These are phyloP conservation scores for Aeminium ludgeri DNA, from an alignment of 495 filamentous ascomycete genomes.

Conservation along the genomic window DNA sequence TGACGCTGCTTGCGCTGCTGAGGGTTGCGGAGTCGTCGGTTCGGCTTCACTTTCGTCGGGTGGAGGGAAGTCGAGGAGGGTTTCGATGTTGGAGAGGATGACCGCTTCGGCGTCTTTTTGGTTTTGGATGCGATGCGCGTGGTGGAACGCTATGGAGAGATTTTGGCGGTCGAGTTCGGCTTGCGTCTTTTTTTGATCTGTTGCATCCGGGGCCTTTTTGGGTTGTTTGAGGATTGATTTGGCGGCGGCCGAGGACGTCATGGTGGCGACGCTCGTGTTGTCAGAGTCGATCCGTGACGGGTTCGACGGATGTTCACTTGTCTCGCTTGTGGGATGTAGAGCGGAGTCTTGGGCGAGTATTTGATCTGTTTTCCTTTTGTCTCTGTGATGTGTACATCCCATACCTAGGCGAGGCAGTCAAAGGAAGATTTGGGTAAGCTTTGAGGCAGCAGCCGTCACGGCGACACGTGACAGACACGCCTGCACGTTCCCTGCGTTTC, in stretches of 20 bases:
- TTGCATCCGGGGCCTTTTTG: slow-evolving; percentile 24
- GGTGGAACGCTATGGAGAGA: slow-evolving; percentile 51
- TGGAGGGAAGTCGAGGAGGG: slow-evolving; percentile 43
- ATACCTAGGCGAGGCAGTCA: too few relatives aligned
- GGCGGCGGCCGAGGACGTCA: slow-evolving; percentile 5
- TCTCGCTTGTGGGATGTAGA: too few relatives aligned
- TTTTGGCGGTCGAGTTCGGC: slow-evolving; percentile 32
- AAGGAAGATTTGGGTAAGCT: too few relatives aligned
- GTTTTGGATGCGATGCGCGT: slow-evolving; percentile 62
- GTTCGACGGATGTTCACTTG: too few relatives aligned
- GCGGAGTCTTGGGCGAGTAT: too few relatives aligned
- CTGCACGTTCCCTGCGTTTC: too few relatives aligned
- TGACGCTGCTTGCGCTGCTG: slow-evolving; percentile 42
- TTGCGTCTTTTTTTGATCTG: slow-evolving; percentile 5
- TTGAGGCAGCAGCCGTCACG: too few relatives aligned
- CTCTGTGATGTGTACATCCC: background rate
- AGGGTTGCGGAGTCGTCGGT: slow-evolving; percentile 32
- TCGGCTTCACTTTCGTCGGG: too few relatives aligned
- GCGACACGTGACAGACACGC: too few relatives aligned
- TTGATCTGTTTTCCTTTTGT: background rate
- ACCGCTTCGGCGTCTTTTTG: slow-evolving; percentile 54
- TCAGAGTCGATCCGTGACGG: background rate
- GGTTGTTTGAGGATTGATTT: slow-evolving; percentile 36
- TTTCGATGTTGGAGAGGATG: slow-evolving; percentile 52
- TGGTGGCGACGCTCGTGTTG: background rate